Base-by-base conservation (phyloP, 2,329 filamentous ascomycete species). In the Penicillium sp. region DNA sequence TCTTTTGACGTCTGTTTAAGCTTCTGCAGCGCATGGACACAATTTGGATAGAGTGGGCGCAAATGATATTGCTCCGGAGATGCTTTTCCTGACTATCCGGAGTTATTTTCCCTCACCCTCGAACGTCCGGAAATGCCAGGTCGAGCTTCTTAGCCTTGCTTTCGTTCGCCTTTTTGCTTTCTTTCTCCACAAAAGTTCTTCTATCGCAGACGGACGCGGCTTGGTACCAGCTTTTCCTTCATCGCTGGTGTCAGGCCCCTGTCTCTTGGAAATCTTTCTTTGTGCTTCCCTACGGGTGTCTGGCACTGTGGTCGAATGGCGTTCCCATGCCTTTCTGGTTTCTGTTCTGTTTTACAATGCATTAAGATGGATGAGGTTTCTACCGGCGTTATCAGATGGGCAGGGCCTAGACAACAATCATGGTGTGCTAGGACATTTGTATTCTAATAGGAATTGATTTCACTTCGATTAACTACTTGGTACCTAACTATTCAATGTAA, bases 331-430 rank as follows among this genome's bases (percentile, higher is more conserved):
- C 16, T 46, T 47, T 47, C 10, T 35, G 34, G 40, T 51, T 37
- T 48, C 34, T 47, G 22, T 46, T 8, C 31, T 35, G 31, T 39
- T 50, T 30, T 44, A 38, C 42, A 50, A 47, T 58, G 55, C 52
- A 58, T 60, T 37, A 52, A 57, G 50, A 55, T 48, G 56, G 51
- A 52, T 31, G 54, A 50, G 46, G 34, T 38, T 25, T 51, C 35
- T 46, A 51, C 22, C 22, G 57, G 57, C 53, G 57, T 59, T 59
- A 49, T 51, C 39, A 56, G 55, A 59, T 47, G 56, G 52, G 46
- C 46, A 47, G 50, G 46, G 40, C 46, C 44, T 46, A 44, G 52
- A 35, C 14, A 37, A 38, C 36, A 42, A 41, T 50, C 52, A 46
- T 36, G 45, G 18, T 48, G 25, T 30, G 42, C 37, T 37, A 22